A percentile compares a stretch with the other conserved stretches of the same genome.
Evolutionary conservation across 257 asterid species (phyloP).

Genomic region (Solanum pinnatisectum): DNA sequence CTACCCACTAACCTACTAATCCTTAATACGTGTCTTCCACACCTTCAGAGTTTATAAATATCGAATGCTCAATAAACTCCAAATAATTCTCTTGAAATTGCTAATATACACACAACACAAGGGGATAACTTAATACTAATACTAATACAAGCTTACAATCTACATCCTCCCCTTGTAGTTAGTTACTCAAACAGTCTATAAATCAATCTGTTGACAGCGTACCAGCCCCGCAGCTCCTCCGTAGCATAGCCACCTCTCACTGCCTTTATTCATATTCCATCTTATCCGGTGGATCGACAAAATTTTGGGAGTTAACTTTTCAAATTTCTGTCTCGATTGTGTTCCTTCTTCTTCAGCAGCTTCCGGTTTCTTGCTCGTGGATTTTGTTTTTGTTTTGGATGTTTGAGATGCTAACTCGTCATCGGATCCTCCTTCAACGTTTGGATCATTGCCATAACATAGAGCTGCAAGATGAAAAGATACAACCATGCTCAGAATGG

Average conservation of each 20-base stretch:
- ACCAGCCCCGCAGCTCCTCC: constrained; percentile 91
- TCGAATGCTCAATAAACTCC: not conserved
- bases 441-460: constrained; percentile 13
- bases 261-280: constrained; percentile 78
- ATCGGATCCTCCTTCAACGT: constrained; percentile 10
- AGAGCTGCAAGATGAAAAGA: constrained; percentile 16
- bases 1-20: not conserved
- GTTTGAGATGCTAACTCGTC: not conserved
- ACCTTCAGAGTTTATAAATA: not conserved
- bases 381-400: constrained; percentile 6
- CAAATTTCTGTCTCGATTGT: constrained; percentile 2
- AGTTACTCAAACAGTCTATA: not conserved
- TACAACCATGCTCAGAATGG: not conserved
- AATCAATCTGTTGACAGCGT: constrained; percentile 55
- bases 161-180: not conserved
- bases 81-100: not conserved
- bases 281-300: constrained; percentile 73
- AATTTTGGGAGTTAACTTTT: constrained; percentile 47
- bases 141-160: not conserved
- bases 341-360: constrained; percentile 5
- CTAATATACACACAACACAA: not conserved
- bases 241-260: constrained; percentile 78
- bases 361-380: constrained; percentile 2
- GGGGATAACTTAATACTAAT: not conserved
- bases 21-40: not conserved